Base-by-base conservation (phyloP, 1,139 yeast species). In the Scheffersomyces segobiensis region DNA sequence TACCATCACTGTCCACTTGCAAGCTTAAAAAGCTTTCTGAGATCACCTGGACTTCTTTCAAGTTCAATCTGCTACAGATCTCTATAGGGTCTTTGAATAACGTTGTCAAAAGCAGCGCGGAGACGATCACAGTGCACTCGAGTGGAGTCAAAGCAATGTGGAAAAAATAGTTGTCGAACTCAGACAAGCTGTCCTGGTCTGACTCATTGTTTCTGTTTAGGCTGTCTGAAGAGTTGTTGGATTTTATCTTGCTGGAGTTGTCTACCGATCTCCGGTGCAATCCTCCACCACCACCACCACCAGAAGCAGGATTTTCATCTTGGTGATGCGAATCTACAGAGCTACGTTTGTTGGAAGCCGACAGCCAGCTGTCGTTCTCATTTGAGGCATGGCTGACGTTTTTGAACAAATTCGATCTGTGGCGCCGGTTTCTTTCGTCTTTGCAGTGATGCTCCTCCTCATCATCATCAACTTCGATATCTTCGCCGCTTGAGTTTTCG, bases 1-100 rank as follows among this genome's bases (percentile, higher is more conserved):
- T 77, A 0, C 91, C 89, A 60, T 86, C 90, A 56, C 86, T 83
- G 62, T 87, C 88, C 3, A 88, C 83, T 61, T 86, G 89, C 46
- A 88, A 73, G 39, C 82, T 82, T 49, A 86, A 73, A 65, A 82
- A 88, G 24, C 74, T 73, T 42, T 82, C 82, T 0, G 76, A 73
- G 10, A 86, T 64, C n/a, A 86, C 65, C 57, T 80, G 67, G 3
- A 84, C 83, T 53, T 76, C 78, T 8, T 60, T 62, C 57, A 70
- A 76, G 1, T 67, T 65, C 53, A 78, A 63, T 24, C 65, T 58
- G 22, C 61, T 49, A 58, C 81, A 74, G 5, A 72, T 65, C 0
- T 65, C 59, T 51, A 83, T 69, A 0, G 81, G 78, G 47, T 74
- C 69, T 4, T 66, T 66, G 63, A 85, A 84, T 5, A 79, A 62